These are phyloP conservation scores for Aotearoamyces nothofagi DNA, from an alignment of 2,329 filamentous ascomycete genomes.

Conservation along the genomic window DNA sequence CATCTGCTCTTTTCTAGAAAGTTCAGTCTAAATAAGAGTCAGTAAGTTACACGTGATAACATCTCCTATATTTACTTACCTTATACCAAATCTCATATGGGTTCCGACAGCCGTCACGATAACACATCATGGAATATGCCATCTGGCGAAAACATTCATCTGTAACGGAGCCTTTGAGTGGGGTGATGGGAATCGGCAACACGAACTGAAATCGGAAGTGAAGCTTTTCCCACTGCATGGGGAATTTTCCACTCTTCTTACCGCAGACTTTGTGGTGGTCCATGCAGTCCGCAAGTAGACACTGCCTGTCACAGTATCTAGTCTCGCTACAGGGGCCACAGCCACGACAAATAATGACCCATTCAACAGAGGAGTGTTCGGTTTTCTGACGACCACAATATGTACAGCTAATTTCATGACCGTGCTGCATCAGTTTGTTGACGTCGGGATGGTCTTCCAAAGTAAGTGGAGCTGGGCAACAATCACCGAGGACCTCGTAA, in stretches of 20 bases:
- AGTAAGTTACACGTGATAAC: background rate
- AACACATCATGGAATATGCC: background rate
- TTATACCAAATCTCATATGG: background rate
- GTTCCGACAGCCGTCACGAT: background rate
- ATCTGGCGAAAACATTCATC: constrained; percentile 1
- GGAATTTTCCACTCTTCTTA: too few species aligned
- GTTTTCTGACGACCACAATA: background rate
- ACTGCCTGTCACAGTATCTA: background rate
- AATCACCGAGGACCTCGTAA: background rate
- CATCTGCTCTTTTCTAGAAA: background rate
- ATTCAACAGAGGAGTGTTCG: background rate
- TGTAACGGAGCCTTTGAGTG: background rate
- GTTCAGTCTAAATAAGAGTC: background rate
- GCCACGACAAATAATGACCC: background rate
- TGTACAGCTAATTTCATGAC: background rate
- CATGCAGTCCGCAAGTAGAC: background rate
- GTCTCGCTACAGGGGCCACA: background rate
- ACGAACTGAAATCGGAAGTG: background rate
- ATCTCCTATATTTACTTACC: background rate
- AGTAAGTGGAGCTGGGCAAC: background rate
- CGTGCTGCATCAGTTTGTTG: background rate
- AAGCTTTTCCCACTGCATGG: background rate
- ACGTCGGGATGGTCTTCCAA: background rate
- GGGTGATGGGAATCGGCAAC: background rate
- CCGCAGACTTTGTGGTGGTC: background rate